Base-by-base conservation (phyloP, 306 rosid species). In the Cucurbita pepo region DNA sequence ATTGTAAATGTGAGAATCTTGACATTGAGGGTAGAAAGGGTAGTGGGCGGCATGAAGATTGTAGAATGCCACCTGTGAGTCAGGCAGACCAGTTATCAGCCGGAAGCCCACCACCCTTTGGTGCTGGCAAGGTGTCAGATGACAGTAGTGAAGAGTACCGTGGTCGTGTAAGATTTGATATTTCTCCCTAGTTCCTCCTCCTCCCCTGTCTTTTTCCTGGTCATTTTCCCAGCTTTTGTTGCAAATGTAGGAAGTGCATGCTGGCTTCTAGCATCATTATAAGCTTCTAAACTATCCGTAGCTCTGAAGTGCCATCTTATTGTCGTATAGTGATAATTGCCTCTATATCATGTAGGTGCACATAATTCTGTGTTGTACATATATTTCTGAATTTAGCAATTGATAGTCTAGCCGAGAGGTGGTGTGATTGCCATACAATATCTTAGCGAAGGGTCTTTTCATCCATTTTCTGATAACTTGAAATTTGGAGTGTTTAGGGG, bases 41-140 rank as follows among this genome's bases (percentile, higher is more conserved):
- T 34, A 15, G 41, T 47, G 43, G 40, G 22, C 47, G 56, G 41
- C 22, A 12, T 47, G 73, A 48, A 25, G 74, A 51, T 30, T 51
- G 74, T 34, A 34, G 45, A 51, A 69, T 34, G 59, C 21, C 41
- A 13, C 56, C 56, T 66, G 76, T 76, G 59, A 86, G 80, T 71
- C 88, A 77, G 53, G 75, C 55, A 64, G 78, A 76, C 8, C 95
- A 82, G 60, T 79, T 86, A 40, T 75, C 83, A 25, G 83, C 78
- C 2, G 82, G 70, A 57, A 89, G 95, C 77, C 89, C 96, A 73
- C 91, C 91, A 62, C 74, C 83, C 4, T 86, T 85, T 81, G 85
- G 90, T 50, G 87, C 89, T 72, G 81, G 83, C 54, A 93, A 85
- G 78, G 89, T 85, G 52, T 90, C 97, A 18, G 90, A 93, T 56